Percentiles rank a stretch among this genome's conserved stretches.
These are phyloP conservation scores for Claviceps lovelessii DNA, from an alignment of 2,329 filamentous ascomycete species.

Conservation along the genomic window DNA sequence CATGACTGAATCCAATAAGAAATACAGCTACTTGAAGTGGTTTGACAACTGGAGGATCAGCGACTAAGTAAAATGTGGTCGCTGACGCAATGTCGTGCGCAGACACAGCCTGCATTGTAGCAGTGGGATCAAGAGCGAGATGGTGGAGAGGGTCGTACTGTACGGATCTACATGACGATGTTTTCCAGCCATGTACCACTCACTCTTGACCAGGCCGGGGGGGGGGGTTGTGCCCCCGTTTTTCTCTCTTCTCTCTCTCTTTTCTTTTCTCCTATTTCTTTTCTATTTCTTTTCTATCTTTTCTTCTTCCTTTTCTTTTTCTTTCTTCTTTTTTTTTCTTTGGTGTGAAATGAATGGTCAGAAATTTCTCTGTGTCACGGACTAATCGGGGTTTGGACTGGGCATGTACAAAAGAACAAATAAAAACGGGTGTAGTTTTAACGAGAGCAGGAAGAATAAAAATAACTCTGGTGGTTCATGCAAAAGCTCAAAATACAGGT, in stretches of 20 bases:
- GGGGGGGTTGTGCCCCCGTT: background rate
- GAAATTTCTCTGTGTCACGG: conserved; percentile 7
- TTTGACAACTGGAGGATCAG: conserved; percentile 74
- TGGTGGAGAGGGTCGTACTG: background rate
- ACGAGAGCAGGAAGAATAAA: conserved; percentile 3
- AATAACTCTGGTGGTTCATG: conserved; percentile 16
- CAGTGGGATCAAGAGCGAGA: background rate
- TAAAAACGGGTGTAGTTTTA: conserved; percentile 6
- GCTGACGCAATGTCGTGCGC: background rate
- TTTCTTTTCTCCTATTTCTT: too few relatives aligned
- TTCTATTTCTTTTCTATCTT: too few relatives aligned
- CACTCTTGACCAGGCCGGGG: background rate
- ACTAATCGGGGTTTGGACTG: conserved; percentile 6
- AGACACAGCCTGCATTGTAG: background rate
- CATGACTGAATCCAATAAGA: conserved; percentile 70
- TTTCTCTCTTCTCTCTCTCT: background rate
- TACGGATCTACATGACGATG: background rate
- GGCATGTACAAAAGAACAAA: conserved; percentile 11
- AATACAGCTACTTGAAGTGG: conserved; percentile 93
- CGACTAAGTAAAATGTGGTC: conserved; percentile 29
- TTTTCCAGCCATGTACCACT: background rate
- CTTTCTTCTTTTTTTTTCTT: background rate
- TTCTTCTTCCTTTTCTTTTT: background rate
- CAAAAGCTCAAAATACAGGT: conserved; percentile 9
- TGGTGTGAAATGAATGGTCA: conserved; percentile 3